A percentile compares a stretch with the other conserved stretches of the same genome.
Evolutionary conservation across 2,329 filamentous ascomycete species (phyloP).

Genomic region (Eutypa lata): DNA sequence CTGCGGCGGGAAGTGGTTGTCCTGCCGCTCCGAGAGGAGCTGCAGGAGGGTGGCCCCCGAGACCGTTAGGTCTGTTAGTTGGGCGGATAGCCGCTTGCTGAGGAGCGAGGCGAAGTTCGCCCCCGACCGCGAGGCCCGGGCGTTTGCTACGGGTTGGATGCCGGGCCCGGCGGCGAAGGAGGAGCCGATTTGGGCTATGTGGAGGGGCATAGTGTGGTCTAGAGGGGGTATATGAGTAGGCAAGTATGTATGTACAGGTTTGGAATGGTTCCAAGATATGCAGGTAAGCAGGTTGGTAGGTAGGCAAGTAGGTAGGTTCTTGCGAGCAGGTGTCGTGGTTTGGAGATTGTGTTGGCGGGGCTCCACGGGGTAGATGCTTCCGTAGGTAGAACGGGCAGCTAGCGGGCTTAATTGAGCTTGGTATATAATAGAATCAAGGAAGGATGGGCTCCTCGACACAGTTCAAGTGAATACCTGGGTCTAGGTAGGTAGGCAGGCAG

Average conservation of each 20-base stretch:
- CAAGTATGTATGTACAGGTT: neutral
- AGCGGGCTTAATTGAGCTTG: no score
- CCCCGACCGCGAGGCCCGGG: slow-evolving; percentile 2
- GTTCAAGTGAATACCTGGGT: no score
- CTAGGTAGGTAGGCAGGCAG: no score
- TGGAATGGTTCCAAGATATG: no score
- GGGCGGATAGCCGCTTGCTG: neutral
- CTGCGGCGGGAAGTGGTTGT: slow-evolving; percentile 30
- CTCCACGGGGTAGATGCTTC: no score
- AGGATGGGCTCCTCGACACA: no score
- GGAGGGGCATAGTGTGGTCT: slow-evolving; percentile 2
- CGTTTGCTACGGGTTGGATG: slow-evolving; percentile 3
- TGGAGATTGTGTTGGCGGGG: no score
- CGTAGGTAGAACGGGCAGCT: no score
- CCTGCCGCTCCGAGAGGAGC: neutral
- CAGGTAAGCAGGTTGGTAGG: no score
- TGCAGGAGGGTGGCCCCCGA: neutral
- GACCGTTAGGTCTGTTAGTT: neutral
- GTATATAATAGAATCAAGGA: no score
- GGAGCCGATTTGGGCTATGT: slow-evolving; percentile 5
- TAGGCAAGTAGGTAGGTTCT: no score
- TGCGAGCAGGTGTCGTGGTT: no score
- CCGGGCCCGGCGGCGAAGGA: slow-evolving; percentile 9
- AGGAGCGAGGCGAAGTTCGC: slow-evolving; percentile 2
- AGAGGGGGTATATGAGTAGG: neutral